phyloP scores from a whole-genome alignment of 306 rosid genomes.

The Trifolium repens region DNA sequence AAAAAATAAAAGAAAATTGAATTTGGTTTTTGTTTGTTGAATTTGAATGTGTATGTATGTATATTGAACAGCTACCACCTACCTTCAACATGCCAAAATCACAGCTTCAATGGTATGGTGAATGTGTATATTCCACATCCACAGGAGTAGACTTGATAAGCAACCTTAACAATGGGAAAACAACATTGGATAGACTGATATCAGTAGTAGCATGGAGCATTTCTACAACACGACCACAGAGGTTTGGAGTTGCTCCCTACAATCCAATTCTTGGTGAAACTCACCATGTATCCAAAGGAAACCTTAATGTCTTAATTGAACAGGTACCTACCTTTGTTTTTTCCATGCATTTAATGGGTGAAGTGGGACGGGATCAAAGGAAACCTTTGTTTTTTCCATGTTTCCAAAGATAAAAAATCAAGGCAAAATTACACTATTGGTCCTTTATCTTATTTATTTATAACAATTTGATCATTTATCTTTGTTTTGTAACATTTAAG shows the following conservation, averaged over 20 bases:
- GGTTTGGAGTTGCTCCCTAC: constrained; percentile 67
- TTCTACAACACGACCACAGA: constrained; percentile 63
- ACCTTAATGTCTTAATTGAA: constrained; percentile 65
- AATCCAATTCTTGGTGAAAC: constrained; percentile 87
- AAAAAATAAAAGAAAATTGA: no score
- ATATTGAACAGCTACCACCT: constrained; percentile 61
- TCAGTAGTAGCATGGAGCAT: constrained; percentile 68
- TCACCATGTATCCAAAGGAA: constrained; percentile 69
- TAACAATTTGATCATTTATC: no score
- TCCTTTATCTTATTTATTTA: no score
- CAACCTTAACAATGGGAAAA: constrained; percentile 53
- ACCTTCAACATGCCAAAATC: constrained; percentile 78
- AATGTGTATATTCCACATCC: constrained; percentile 57
- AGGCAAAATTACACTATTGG: no score
- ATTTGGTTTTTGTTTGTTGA: not conserved
- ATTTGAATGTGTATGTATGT: not conserved
- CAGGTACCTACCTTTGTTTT: constrained; percentile 52
- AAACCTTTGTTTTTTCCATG: no score
- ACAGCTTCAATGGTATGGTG: constrained; percentile 74
- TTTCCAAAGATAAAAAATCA: no score
- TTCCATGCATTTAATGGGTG: not conserved
- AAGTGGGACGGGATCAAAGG: no score
- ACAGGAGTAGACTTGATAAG: constrained; percentile 53
- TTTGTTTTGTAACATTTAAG: no score
- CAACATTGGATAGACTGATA: constrained; percentile 57